Evolutionary conservation across 768 basidiomycete genomes (phyloP), one percentile per base, ranked within the genome.

Genomic region (Chalciporus chontae): DNA sequence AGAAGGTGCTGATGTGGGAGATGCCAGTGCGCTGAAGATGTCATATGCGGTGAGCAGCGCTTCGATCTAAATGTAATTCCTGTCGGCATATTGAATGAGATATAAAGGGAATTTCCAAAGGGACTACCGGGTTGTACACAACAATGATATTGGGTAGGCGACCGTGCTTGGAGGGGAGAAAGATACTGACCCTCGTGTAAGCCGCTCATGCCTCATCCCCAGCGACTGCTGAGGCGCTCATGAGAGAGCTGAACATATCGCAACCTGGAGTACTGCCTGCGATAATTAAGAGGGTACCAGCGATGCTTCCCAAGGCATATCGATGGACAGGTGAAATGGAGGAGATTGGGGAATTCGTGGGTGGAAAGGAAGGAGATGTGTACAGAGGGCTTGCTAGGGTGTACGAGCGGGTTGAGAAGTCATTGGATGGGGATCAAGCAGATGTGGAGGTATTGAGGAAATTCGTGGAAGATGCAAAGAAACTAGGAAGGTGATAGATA

Each of bases 21-120:
- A 77, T 54, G 82, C 80, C 2, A 83, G 81, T 52, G 80, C 79
- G 5, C 60, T 83, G 51, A 84, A 84, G 65, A 81, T 82, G 81
- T 78, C 79, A 17, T 81, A 84, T 64, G 78, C 77, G 43, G 81
- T 82, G 46, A 59, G 76, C 66, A n/a, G 42, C 19, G 37, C 51
- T 49, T 37, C 34, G 23, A 45, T 47, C 34, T 3, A 13, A 14
- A 43, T 38, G 29, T 43, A 41, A 51, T 15, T 37, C 39, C 15
- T 17, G 17, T 36, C 19, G 34, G 21, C 24, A 32, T 26, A 17
- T 40, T 56, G 43, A 45, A 32, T 11, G 13, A n/a, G 5, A 41
- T 24, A 11, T 39, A 32, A 55, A 81, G 78, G 81, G 80, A 7
- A 79, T 84, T 39, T 67, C 69, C 23, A 85, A 84, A 58, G 80